Percentiles rank a stretch among this genome's conserved stretches.
These are phyloP conservation scores for Rhypophila decipiens DNA, from an alignment of 495 filamentous ascomycete genomes.

Conservation along the genomic window DNA sequence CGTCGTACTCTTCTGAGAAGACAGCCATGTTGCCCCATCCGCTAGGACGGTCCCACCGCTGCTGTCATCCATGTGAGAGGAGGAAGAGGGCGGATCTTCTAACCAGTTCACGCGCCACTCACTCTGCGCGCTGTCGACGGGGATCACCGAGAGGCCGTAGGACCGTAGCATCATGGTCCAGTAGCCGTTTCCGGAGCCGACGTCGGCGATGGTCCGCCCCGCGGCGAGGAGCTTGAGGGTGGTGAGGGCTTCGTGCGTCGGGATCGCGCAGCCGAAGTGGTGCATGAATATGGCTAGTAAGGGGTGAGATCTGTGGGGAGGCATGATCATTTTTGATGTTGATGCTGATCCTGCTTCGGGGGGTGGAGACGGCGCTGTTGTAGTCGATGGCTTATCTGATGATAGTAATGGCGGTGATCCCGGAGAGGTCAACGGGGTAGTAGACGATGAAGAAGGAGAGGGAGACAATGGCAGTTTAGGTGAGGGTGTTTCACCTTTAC, in stretches of 20 bases:
- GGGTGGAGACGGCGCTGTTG: constrained; percentile 1
- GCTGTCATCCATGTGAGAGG: too few species aligned
- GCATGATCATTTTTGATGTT: background rate
- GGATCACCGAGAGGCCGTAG: constrained; percentile 24
- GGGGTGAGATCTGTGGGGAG: constrained; percentile 41
- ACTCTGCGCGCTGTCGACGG: constrained; percentile 49
- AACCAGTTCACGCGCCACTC: constrained; percentile 55
- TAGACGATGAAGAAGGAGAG: constrained; percentile 1
- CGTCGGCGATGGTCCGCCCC: constrained; percentile 32
- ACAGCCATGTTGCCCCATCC: constrained; percentile 43
- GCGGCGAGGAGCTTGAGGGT: constrained; percentile 40
- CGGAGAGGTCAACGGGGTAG: background rate
- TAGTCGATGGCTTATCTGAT: too few species aligned
- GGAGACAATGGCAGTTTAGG: too few species aligned
- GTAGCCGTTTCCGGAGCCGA: constrained; percentile 55
- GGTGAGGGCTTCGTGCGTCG: constrained; percentile 47
- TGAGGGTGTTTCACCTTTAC: too few species aligned
- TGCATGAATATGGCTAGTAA: constrained; percentile 59
- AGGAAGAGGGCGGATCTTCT: constrained; percentile 44
- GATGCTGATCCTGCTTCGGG: background rate
- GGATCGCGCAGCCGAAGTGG: constrained; percentile 59
- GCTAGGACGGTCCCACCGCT: constrained; percentile 32
- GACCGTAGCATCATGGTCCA: constrained; percentile 54
- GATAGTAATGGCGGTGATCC: constrained; percentile 15
- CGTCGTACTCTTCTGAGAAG: background rate